Evolutionary conservation across 169 alveolate genomes (phyloP), one percentile per base, ranked within the genome.

Genomic region (Toxoplasma gondii): DNA sequence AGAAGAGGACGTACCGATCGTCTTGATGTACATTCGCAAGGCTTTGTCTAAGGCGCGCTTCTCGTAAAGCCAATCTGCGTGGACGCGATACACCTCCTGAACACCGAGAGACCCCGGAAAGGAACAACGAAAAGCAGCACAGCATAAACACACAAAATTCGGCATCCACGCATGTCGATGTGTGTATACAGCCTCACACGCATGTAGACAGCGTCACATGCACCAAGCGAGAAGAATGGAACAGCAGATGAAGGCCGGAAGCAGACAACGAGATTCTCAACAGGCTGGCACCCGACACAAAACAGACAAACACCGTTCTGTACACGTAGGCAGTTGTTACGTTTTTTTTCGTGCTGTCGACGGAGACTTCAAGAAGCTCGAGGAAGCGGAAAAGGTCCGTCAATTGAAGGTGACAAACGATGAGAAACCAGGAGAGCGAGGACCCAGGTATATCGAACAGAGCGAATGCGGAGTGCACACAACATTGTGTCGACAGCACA

Each of bases 71-170:
- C 95, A 94, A 86, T 94, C 96, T 16, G 92, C 96, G 45, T 94
- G 96, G 29, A 91, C 93, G 82, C 94, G 94, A 27, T 94, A 91
- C 36, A 94, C 94, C 81, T 94, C 96, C 96, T 94, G 80, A 67
- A 88, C 4, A 58, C 36, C 22, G 4, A 34, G 2, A 27, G 78
- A 86, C 4, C 27, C 38, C 41, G n/a, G 78, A 36, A 2, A 58
- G 74, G 27, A 78, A 78, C 74, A 1, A 12, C 31, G 27, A 81
- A 31, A 4, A 16, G 91, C 16, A 17, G 19, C 5, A 83, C 53
- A 83, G 38, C 54, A n/a, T 87, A 83, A 17, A 83, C 91, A 43
- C 16, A 9, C 39, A 83, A 74, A 86, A 53, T 7, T 17, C 4
- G 49, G 43, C 4, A 78, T 19, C 4, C 4, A 78, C 86, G 39